Base-by-base conservation (phyloP, 2,329 filamentous ascomycete genomes). In the Alternaria tenuissima region DNA sequence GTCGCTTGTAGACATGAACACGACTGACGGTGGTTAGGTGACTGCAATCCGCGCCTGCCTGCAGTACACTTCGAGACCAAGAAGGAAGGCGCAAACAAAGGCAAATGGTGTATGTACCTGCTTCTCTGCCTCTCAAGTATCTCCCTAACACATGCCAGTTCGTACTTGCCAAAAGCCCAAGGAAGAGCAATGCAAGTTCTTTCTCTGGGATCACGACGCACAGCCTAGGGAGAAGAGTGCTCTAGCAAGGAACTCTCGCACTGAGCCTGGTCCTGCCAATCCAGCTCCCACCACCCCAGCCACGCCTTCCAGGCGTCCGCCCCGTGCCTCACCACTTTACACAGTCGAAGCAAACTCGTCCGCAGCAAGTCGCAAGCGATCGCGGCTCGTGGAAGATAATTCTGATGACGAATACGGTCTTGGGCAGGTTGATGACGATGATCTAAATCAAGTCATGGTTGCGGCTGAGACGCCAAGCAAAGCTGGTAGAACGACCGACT, bases 201-300 rank as follows among this genome's bases (percentile, higher is more conserved):
- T 88, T 64, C 73, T 89, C 0, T 88, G 86, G 85, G 79, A 84
- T 7, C 81, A 85, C 14, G 82, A 87, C 43, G 86, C 86, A 0
- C 75, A 78, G 42, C 60, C 67, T 18, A 78, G 86, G 53, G 84
- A 86, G 70, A 81, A 83, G 51, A 71, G 71, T 12, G 80, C 81
- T 22, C 74, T 86, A 20, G 57, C 83, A 54, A 79, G 71, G 57
- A 86, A 85, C 63, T 81, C 83, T 36, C 76, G 79, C 57, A 82
- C 76, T n/a, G 84, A 86, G 66, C 74, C 79, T 4, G 58, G 24
- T 8, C 56, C 41, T 18, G 32, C 8, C 46, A 24, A 36, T 1
- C 14, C 32, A 28, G 32, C 42, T 12, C 28, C 22, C 46, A 39
- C 42, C 18, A 44, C 49, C 8, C 52, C 59, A 1, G 47, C 51